phyloP scores from a whole-genome alignment of 345 rosid species.

The Pugionium dolabratum region DNA sequence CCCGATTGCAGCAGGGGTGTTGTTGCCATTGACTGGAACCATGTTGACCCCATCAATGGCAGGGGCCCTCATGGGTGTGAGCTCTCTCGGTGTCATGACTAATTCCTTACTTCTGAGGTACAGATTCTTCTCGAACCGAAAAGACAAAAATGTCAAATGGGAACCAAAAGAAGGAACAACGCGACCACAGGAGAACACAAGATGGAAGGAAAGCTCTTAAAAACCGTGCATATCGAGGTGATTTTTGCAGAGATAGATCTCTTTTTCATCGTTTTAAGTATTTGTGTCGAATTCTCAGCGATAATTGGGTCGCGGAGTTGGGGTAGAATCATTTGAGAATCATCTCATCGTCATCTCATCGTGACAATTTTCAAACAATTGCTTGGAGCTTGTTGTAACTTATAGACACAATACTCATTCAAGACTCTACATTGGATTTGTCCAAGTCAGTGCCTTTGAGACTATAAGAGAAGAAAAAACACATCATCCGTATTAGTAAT shows the following conservation, averaged over 20 bases:
- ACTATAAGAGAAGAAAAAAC: not conserved
- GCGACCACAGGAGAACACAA: constrained; percentile 30
- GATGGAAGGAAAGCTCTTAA: constrained; percentile 33
- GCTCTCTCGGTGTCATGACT: constrained; percentile 93
- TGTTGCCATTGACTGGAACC: constrained; percentile 82
- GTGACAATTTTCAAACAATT: not conserved
- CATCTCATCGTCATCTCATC: not conserved
- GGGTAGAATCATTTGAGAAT: constrained; percentile 17
- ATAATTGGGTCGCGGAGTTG: not conserved
- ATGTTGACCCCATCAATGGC: constrained; percentile 95
- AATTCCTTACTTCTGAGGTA: constrained; percentile 79
- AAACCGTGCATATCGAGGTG: not conserved
- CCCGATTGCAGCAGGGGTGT: constrained; percentile 88
- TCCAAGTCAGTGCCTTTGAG: not conserved
- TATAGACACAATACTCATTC: constrained; percentile 1
- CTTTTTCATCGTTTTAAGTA: not conserved
- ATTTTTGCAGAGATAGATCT: constrained; percentile 27
- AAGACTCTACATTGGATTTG: not conserved
- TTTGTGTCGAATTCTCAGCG: not conserved
- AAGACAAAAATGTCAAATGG: constrained; percentile 30
- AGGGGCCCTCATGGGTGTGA: constrained; percentile 94
- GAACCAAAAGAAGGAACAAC: constrained; percentile 36
- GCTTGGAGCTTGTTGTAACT: constrained; percentile 6
- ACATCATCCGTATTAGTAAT: not conserved
- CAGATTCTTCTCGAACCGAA: constrained; percentile 54